phyloP scores from a whole-genome alignment of 2,329 filamentous ascomycete species.

The Waltergamsia citrina region DNA sequence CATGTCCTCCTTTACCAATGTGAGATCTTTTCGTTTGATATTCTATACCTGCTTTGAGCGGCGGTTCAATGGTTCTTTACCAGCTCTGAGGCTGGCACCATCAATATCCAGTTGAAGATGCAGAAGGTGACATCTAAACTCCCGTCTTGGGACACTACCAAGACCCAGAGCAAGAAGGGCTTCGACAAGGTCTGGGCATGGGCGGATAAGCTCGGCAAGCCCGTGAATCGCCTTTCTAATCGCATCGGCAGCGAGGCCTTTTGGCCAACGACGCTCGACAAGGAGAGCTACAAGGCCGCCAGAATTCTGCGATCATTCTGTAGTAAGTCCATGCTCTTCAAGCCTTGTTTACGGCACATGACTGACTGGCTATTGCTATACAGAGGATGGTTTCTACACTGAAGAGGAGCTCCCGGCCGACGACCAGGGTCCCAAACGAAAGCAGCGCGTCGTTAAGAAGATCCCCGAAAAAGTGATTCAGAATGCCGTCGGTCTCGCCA shows the following conservation, averaged over 20 bases:
- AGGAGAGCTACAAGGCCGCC: constrained; percentile 83
- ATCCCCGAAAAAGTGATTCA: constrained; percentile 49
- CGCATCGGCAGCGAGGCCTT: constrained; percentile 74
- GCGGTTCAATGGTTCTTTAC: too few relatives aligned
- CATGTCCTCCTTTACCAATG: too few relatives aligned
- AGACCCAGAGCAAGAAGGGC: constrained; percentile 49
- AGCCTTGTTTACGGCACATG: not conserved
- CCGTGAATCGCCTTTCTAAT: constrained; percentile 72
- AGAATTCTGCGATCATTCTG: constrained; percentile 78
- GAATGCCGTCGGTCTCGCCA: constrained; percentile 57
- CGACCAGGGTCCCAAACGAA: constrained; percentile 22
- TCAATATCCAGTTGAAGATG: too few relatives aligned
- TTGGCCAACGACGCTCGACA: constrained; percentile 76
- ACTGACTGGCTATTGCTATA: not conserved
- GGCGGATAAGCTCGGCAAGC: constrained; percentile 47
- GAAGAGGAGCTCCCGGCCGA: constrained; percentile 18
- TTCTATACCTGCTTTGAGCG: too few relatives aligned
- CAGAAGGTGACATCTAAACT: constrained; percentile 21
- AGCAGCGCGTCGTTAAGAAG: constrained; percentile 38
- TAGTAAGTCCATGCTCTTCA: constrained; percentile 40
- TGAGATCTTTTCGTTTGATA: too few relatives aligned
- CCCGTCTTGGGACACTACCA: constrained; percentile 44
- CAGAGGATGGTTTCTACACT: constrained; percentile 44
- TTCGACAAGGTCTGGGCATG: constrained; percentile 63
- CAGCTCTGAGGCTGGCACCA: too few relatives aligned